Base-by-base conservation (phyloP, 352 stramenopile genomes). In the Pythium rishiriense region DNA sequence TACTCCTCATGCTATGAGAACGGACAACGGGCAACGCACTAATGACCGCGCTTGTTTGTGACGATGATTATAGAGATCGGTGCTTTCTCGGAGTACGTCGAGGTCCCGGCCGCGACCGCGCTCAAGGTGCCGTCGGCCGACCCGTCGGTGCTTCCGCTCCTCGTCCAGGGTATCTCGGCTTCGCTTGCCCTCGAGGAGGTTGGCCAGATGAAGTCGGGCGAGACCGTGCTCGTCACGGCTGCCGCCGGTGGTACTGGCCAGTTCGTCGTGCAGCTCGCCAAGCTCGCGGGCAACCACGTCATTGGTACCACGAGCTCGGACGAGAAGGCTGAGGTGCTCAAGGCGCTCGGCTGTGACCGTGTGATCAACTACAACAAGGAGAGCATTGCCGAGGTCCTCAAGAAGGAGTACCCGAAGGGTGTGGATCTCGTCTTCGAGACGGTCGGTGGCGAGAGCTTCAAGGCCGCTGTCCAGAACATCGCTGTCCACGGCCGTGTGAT, bases 361-460 rank as follows among this genome's bases (percentile, higher is more conserved):
- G 75, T 94, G 62, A 89, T 97, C 48, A 90, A 96, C 67, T 97
- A 97, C 75, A 91, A 74, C 21, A 80, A 93, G 68, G 79, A 91
- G 49, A 78, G 75, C 33, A 58, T 88, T 24, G 62, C 49, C 37
- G 58, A 81, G 26, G 75, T 85, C 72, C 69, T 89, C 15, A 82
- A 87, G 76, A 81, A 73, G 14, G 81, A 90, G 79, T 81, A 93
- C 71, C 78, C 79, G 24, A 79, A 85, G 39, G 78, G 78, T 4
- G 61, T 91, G 7, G 68, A 91, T 45, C 75, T 91, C 52, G 83
- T 90, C 10, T 89, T 88, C 41, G 80, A 88, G 64, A 83, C 67
- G 14, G 71, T 88, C 39, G 82, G 79, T 17, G 82, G 79, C 22
- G 74, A 88, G 31, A 77, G 76, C 62, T 77, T 88, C 31, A 68